Base-by-base conservation (phyloP, 768 basidiomycete species). In the Boletus patriciae region DNA sequence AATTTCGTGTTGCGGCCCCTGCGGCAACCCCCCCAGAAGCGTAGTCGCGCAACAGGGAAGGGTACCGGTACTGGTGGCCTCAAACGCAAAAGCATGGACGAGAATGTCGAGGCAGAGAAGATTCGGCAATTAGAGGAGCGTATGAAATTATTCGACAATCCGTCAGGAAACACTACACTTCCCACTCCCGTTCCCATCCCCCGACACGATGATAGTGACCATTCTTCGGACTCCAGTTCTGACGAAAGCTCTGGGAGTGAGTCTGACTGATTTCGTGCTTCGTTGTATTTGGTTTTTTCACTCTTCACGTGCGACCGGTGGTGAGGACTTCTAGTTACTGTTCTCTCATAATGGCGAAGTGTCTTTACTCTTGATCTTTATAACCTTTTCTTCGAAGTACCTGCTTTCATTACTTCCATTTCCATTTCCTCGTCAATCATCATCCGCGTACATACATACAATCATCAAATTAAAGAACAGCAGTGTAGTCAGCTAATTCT, bases 51-150 rank as follows among this genome's bases (percentile, higher is more conserved):
- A 21, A 77, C 78, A 6, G 86, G 87, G 59, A 91, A 92, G 69
- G 90, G 90, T 33, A 88, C 87, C 0, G 90, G 90, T 1, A 94
- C 92, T 4, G 94, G 93, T 42, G 93, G 94, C 10, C 77, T 93
- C 46, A 93, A 94, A 72, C 86, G 94, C 55, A 94, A 94, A 80
- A 92, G 89, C 69, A 95, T 98, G 91, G 94, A 98, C 69, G 94
- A 98, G 76, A 91, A 93, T 62, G 89, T 88, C 34, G 96, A 99
- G 75, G 89, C 92, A 9, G 94, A 93, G 77, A 93, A 95, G 78
- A 99, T 99, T 67, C 83, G 89, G 49, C 81, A 85, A 71, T 80
- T 99, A 42, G 96, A 99, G 74, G 87, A 87, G 65, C 86, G 92
- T 59, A 87, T 98, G 78, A 80, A 83, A 29, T 80, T 91, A 31